phyloP scores from a whole-genome alignment of 2,329 filamentous ascomycete genomes.

The Aureobasidium melanogenum region DNA sequence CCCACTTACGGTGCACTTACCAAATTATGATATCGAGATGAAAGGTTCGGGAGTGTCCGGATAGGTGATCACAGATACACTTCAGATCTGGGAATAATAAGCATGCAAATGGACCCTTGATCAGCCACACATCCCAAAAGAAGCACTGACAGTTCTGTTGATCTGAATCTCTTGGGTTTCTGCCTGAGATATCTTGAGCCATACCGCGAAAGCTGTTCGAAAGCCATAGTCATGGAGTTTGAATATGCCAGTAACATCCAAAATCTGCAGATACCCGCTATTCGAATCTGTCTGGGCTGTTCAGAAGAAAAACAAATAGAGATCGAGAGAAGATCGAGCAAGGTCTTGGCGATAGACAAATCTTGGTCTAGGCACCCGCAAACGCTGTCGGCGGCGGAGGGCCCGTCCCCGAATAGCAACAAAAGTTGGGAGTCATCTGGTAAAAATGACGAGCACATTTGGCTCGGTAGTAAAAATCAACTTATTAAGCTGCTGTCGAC shows the following conservation, averaged over 20 bases:
- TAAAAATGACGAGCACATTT: not conserved
- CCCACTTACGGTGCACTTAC: not conserved
- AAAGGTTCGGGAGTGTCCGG: not conserved
- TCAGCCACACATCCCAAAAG: not conserved
- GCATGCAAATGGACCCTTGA: not conserved
- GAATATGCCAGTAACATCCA: not conserved
- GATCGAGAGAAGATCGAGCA: too few species aligned
- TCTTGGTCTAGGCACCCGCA: not conserved
- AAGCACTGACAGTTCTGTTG: not conserved
- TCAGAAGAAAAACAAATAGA: not conserved
- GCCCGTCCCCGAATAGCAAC: not conserved
- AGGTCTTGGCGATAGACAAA: not conserved
- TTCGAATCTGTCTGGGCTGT: too few species aligned
- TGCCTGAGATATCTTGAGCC: not conserved
- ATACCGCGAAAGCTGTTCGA: not conserved
- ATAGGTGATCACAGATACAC: not conserved
- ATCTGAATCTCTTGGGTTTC: not conserved
- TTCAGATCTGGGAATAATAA: not conserved
- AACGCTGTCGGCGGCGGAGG: not conserved
- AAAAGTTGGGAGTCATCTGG: not conserved
- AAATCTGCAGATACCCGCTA: not conserved
- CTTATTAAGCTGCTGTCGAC: not conserved
- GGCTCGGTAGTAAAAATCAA: not conserved
- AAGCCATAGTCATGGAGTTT: not conserved
- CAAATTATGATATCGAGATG: not conserved